Percentiles rank a stretch among this genome's conserved stretches.
Evolutionary conservation across 75 land plant species (phyloP).

Genomic region (Pinus taeda): DNA sequence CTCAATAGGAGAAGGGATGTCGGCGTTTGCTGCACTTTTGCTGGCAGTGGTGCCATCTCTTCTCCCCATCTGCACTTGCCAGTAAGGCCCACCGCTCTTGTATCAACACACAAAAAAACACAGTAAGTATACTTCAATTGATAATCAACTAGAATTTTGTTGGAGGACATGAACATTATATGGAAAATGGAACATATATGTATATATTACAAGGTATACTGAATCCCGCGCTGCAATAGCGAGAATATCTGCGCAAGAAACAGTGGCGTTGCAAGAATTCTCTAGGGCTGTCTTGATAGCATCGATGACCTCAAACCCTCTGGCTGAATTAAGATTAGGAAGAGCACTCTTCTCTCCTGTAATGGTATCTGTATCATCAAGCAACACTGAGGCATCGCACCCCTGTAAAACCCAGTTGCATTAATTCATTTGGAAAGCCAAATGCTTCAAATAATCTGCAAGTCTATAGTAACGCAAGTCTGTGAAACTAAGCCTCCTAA

Average conservation of each 20-base stretch:
- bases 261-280: background rate
- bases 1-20: constrained; percentile 11
- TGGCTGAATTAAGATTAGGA: constrained; percentile 11
- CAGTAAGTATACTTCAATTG: too few species aligned
- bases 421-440: too few species aligned
- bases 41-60: constrained; percentile 15
- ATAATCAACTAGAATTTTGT: too few species aligned
- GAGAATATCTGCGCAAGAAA: constrained; percentile 19
- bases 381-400: too few species aligned
- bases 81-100: constrained; percentile 18
- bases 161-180: too few species aligned
- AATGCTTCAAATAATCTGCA: too few species aligned
- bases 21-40: constrained; percentile 8
- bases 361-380: too few species aligned
- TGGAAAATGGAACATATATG: too few species aligned
- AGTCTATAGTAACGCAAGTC: too few species aligned
- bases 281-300: constrained; percentile 4
- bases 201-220: background rate
- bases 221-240: constrained; percentile 7
- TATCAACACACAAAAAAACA: too few species aligned
- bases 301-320: constrained; percentile 13
- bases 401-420: too few species aligned
- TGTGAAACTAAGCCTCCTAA: too few species aligned
- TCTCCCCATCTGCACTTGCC: constrained; percentile 15
- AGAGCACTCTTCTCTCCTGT: background rate